Conservation (phyloP, 257 asterid genomes). For the Voacanga thouarsii region DNA sequence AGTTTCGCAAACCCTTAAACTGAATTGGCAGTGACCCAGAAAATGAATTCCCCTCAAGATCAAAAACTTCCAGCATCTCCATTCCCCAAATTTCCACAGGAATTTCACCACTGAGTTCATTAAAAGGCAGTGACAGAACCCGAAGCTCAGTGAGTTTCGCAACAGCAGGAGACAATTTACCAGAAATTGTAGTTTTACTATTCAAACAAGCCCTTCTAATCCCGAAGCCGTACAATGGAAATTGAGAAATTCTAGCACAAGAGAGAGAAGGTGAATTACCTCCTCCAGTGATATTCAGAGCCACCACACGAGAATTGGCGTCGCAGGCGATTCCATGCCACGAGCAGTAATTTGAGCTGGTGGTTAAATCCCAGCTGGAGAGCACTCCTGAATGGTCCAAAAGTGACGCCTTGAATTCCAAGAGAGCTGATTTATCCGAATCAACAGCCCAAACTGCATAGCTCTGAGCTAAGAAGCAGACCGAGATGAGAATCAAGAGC, state of each 20-base stretch:
- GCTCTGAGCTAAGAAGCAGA: constrained; percentile 40
- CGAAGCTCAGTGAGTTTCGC: constrained; percentile 60
- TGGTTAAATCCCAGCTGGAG: constrained; percentile 52
- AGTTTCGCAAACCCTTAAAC: constrained; percentile 55
- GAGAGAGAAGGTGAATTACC: constrained; percentile 57
- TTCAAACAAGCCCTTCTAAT: constrained; percentile 59
- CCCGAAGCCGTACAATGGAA: constrained; percentile 79
- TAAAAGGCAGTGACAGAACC: constrained; percentile 73
- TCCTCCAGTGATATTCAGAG: constrained; percentile 73
- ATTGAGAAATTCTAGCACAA: constrained; percentile 68
- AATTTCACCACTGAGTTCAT: constrained; percentile 71
- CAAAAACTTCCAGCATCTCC: constrained; percentile 90
- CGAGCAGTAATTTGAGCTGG: constrained; percentile 51
- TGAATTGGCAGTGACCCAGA: constrained; percentile 53
- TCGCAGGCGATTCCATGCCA: constrained; percentile 83
- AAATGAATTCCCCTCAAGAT: constrained; percentile 81
- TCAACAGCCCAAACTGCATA: constrained; percentile 42
- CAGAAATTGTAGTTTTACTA: constrained; percentile 39
- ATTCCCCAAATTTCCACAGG: constrained; percentile 68
- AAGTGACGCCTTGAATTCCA: constrained; percentile 69
- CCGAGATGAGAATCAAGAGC: constrained; percentile 49
- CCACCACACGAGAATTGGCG: constrained; percentile 60
- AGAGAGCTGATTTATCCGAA: constrained; percentile 75
- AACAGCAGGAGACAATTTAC: constrained; percentile 49
- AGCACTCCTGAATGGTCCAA: constrained; percentile 64